phyloP scores from a whole-genome alignment of 495 filamentous ascomycete genomes.

The Penicillium herquei region DNA sequence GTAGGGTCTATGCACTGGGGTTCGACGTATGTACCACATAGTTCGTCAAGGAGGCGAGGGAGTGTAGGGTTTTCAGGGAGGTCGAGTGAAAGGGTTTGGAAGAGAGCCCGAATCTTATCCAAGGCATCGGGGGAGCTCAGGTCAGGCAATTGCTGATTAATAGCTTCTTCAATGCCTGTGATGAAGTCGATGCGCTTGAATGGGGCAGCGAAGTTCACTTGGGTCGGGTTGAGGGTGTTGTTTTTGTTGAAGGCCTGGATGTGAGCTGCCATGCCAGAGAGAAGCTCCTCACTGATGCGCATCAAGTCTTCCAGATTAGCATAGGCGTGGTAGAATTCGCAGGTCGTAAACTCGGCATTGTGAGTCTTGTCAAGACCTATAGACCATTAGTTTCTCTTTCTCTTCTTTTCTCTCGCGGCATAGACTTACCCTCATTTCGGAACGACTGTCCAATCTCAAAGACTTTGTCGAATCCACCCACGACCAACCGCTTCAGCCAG shows the following conservation, averaged over 20 bases:
- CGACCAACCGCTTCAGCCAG: slow-evolving; percentile 88
- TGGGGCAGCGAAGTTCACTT: slow-evolving; percentile 57
- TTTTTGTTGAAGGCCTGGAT: slow-evolving; percentile 49
- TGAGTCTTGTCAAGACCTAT: slow-evolving; percentile 80
- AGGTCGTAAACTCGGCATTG: slow-evolving; percentile 95
- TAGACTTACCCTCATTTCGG: slow-evolving; percentile 75
- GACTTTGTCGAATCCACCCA: slow-evolving; percentile 84
- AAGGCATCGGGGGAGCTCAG: slow-evolving; percentile 56
- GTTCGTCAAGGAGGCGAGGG: slow-evolving; percentile 79
- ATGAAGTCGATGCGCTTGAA: slow-evolving; percentile 78
- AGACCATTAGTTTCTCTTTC: slow-evolving; percentile 1
- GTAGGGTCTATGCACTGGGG: slow-evolving; percentile 67
- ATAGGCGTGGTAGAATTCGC: slow-evolving; percentile 93
- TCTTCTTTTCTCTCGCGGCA: background rate
- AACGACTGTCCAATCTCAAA: slow-evolving; percentile 95
- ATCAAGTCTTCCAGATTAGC: slow-evolving; percentile 77
- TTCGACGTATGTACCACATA: slow-evolving; percentile 76
- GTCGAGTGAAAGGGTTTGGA: slow-evolving; percentile 51
- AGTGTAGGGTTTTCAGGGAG: slow-evolving; percentile 59
- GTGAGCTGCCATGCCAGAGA: slow-evolving; percentile 56
- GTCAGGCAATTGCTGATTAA: slow-evolving; percentile 66
- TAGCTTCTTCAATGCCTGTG: slow-evolving; percentile 65
- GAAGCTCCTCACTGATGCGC: slow-evolving; percentile 64
- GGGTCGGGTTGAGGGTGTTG: slow-evolving; percentile 48
- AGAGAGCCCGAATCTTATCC: slow-evolving; percentile 53